Base-by-base conservation (phyloP, 345 rosid species). In the Clarkia xantiana region DNA sequence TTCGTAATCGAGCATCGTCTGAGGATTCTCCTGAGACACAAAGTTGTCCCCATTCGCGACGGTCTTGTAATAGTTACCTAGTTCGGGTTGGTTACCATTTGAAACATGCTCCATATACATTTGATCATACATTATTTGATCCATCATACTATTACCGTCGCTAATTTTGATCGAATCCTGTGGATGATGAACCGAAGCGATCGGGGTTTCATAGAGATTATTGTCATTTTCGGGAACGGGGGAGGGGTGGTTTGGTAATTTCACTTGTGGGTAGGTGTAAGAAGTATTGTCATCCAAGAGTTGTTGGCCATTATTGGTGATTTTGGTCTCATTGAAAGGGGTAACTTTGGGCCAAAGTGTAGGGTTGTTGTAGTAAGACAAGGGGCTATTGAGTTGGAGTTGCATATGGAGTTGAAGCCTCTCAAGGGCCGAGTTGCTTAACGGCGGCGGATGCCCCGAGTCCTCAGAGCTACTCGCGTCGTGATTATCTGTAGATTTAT, bases 371-470 rank as follows among this genome's bases (percentile, higher is more conserved):
- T 74, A 72, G 68, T 75, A 45, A 9, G 23, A 39, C 45, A 73
- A 58, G 48, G 94, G 86, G 65, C 62, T 76, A 39, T 73, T 82
- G 42, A 78, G 78, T 63, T 85, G 97, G 45, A 90, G 94, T 57
- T 91, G 94, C 82, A 90, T 68, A 59, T 86, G 96, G 49, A 86
- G 89, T 14, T 91, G 98, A 17, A 86, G 80, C 68, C 98, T 79
- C 68, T 91, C 98, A 0, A 91, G 59, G 0, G 93, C 88, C 0
- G 98, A 77, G 57, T 69, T 81, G 70, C 86, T 83, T 15, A 86
- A 62, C 22, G 61, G 71, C 20, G 73, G 76, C 44, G 78, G 57
- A 43, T 59, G 63, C 40, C 70, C 55, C 23, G 50, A 48, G 48
- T 70, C 76, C 41, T 68, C 66, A 14, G 47, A 34, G 23, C 49